Evolutionary conservation across 2,329 filamentous ascomycete species (phyloP), one percentile per base, ranked within the genome.

Genomic region (Colletotrichum lentis): DNA sequence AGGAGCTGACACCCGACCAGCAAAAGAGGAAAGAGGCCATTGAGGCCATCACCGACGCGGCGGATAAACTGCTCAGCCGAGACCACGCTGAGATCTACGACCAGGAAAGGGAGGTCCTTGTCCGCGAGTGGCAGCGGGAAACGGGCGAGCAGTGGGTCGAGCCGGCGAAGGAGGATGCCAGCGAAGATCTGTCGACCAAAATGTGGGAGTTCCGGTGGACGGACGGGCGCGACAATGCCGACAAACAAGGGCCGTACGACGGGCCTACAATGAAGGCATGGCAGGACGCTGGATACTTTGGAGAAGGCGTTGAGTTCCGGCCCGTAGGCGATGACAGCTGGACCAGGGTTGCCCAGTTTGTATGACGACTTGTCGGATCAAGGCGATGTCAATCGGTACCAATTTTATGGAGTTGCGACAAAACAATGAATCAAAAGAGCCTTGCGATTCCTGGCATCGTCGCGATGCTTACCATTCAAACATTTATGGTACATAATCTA

Each of bases 181-280:
- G 75, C 20, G 74, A 74, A 41, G 73, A 62, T 27, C 66, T 31
- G 16, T 46, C 55, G 2, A 61, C 73, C 64, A 80, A 73, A 69
- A 86, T 88, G 83, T 99, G 95, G 94, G 92, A 98, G 78, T 99
- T 93, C 77, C 87, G 93, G 67, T 99, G 96, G 96, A 90, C 89
- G 46, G 94, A 97, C 77, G 93, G 92, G 20, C 86, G 94, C 47
- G 95, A 97, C 75, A 91, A 88, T 35, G 92, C 87, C 12, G 86
- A 88, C 55, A 86, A 87, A 66, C 93, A 99, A 78, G 96, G 96
- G 0, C 95, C 96, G 0, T 99, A 94, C 77, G 93, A 97, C 75
- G 87, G 86, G 8, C 78, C 85, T 5, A 95, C 91, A 44, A 98
- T 99, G 96, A 88, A 89, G 73, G 91, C 92, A 2, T 99, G 96